These are phyloP conservation scores for Thielaviopsis populi DNA, from an alignment of 2,329 filamentous ascomycete genomes.

Conservation along the genomic window DNA sequence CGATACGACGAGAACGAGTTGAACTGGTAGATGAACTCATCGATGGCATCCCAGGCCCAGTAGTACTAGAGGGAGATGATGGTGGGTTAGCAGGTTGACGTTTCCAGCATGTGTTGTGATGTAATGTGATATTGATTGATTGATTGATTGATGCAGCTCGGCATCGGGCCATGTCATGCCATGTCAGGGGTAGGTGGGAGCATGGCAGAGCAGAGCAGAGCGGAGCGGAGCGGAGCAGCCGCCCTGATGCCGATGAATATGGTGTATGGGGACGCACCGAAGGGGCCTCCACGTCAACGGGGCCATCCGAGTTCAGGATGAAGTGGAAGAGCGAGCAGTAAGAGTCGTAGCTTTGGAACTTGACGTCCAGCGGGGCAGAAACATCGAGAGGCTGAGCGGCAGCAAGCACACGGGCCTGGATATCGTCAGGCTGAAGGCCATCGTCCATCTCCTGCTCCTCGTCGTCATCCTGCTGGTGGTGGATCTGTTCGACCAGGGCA, in stretches of 20 bases:
- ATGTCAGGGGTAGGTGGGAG: neutral
- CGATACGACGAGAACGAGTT: conserved; percentile 98
- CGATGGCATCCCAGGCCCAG: conserved; percentile 99
- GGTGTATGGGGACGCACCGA: conserved; percentile 51
- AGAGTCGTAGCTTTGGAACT: conserved; percentile 97
- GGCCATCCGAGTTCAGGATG: conserved; percentile 98
- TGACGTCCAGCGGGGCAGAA: conserved; percentile 85
- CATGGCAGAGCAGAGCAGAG: neutral
- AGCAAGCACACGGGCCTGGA: conserved; percentile 79
- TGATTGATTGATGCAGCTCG: too few relatives aligned
- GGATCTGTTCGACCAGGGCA: conserved; percentile 85
- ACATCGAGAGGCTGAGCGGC: conserved; percentile 93
- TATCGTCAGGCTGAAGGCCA: conserved; percentile 69
- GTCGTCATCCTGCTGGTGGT: conserved; percentile 84
- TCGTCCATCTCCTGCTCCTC: conserved; percentile 38
- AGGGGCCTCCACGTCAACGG: conserved; percentile 89
- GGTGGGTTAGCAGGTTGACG: conserved; percentile 7
- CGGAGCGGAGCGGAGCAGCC: too few relatives aligned
- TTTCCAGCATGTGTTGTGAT: too few relatives aligned
- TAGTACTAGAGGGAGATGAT: conserved; percentile 51
- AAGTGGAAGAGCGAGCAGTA: conserved; percentile 99
- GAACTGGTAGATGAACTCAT: conserved; percentile 99
- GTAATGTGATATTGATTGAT: too few relatives aligned
- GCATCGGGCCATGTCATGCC: too few relatives aligned
- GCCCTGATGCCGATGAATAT: neutral